Conservation (phyloP, 2,329 filamentous ascomycete genomes). For the Lasiodiplodia theobromae region DNA sequence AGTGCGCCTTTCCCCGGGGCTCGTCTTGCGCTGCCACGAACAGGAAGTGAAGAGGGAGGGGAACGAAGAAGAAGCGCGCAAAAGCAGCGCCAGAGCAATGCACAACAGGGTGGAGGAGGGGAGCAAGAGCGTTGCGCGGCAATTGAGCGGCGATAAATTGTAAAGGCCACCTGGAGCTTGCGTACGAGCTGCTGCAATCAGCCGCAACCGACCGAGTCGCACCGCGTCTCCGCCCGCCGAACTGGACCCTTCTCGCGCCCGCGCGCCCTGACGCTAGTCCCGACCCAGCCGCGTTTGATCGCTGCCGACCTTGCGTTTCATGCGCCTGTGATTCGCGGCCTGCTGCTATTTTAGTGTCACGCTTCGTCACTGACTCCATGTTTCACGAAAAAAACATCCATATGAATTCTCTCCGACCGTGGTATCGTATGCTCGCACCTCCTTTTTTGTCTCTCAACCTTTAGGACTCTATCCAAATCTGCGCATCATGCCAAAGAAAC, state of each 20-base stretch:
- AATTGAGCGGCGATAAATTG: slow-evolving; percentile 25
- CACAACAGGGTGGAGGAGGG: not conserved
- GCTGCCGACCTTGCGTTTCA: slow-evolving; percentile 10
- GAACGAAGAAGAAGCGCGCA: not conserved
- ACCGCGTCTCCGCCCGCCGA: slow-evolving; percentile 11
- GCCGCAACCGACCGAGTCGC: slow-evolving; percentile 14
- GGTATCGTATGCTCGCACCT: slow-evolving; percentile 10
- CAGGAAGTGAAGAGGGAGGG: slow-evolving; percentile 7
- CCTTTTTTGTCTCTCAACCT: not conserved
- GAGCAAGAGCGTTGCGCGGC: not conserved
- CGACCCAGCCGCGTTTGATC: slow-evolving; percentile 1
- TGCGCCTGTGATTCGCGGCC: slow-evolving; percentile 15
- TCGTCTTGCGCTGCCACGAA: slow-evolving; percentile 2
- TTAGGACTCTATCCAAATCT: slow-evolving; percentile 9
- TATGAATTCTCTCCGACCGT: not conserved
- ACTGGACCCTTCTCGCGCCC: not conserved
- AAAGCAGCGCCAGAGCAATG: slow-evolving; percentile 7
- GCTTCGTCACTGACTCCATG: not conserved
- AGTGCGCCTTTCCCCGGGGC: not conserved
- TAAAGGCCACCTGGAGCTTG: slow-evolving; percentile 28
- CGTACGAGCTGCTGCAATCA: slow-evolving; percentile 19
- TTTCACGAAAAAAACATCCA: not conserved
- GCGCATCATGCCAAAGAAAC: not conserved
- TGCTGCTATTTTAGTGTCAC: not conserved
- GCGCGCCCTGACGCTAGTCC: slow-evolving; percentile 6